These are phyloP conservation scores for Capronia epimyces DNA, from an alignment of 2,329 filamentous ascomycete species.

Conservation along the genomic window DNA sequence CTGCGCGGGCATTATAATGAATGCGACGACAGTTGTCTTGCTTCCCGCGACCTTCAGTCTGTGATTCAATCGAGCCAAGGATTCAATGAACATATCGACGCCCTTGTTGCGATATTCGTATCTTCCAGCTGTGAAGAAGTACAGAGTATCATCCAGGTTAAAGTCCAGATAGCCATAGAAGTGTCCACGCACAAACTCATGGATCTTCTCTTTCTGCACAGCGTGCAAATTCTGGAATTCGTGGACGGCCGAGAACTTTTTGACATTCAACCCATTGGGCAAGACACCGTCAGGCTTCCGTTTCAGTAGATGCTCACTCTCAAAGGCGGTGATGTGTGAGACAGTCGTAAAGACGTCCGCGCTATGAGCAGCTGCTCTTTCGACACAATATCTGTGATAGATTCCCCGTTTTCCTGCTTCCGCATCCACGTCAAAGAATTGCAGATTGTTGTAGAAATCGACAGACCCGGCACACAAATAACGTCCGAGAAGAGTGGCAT, in stretches of 20 bases:
- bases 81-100: conserved; percentile 99
- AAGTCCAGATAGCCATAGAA: conserved; percentile 99
- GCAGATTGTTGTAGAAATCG: conserved; percentile 98
- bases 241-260: conserved; percentile 96
- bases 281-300: conserved; percentile 94
- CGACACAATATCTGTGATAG: conserved; percentile 97
- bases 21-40: conserved; percentile 91
- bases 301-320: conserved; percentile 95
- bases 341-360: conserved; percentile 98
- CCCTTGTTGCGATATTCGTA: conserved; percentile 99
- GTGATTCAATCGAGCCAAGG: conserved; percentile 88
- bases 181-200: conserved; percentile 94
- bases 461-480: conserved; percentile 97
- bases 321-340: conserved; percentile 96
- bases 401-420: conserved; percentile 97
- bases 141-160: conserved; percentile 91
- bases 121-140: conserved; percentile 93
- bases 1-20: conserved; percentile 98
- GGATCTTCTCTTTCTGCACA: conserved; percentile 94
- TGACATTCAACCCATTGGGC: conserved; percentile 95
- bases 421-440: conserved; percentile 91
- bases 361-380: conserved; percentile 83
- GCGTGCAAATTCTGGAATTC: conserved; percentile 98
- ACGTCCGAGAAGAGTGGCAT: conserved; percentile 88
- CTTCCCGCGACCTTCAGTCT: conserved; percentile 77